Conservation (phyloP, 2,329 filamentous ascomycete genomes). For the Diplocarpon mali region DNA sequence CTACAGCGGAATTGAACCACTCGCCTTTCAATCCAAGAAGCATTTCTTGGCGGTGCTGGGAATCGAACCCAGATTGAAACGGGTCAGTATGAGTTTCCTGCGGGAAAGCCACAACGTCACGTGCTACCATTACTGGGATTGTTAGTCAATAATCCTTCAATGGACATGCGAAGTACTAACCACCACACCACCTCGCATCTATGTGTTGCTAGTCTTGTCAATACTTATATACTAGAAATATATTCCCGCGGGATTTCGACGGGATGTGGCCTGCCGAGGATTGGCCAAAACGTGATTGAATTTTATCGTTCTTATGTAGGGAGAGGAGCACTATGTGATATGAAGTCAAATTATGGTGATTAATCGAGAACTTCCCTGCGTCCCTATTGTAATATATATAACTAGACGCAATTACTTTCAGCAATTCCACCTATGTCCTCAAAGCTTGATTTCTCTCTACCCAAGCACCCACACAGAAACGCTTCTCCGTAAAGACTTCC, state of each 20-base stretch:
- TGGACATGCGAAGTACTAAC: slow-evolving; percentile 1
- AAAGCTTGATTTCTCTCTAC: too few species aligned
- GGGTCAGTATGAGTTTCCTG: slow-evolving; percentile 9
- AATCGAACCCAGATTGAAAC: slow-evolving; percentile 23
- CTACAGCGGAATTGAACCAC: slow-evolving; percentile 6
- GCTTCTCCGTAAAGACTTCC: too few species aligned
- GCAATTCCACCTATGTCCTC: too few species aligned
- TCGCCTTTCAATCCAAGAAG: slow-evolving; percentile 6
- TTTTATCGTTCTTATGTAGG: background rate
- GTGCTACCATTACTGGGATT: slow-evolving; percentile 11
- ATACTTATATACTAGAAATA: background rate
- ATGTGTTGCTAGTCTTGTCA: background rate
- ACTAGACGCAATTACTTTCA: too few species aligned
- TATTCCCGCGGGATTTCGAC: too few species aligned
- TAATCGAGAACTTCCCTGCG: too few species aligned
- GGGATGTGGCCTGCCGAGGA: background rate
- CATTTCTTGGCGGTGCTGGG: slow-evolving; percentile 16
- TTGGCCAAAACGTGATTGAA: background rate
- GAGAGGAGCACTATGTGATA: background rate
- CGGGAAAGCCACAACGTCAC: slow-evolving; percentile 12
- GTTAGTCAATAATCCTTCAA: background rate
- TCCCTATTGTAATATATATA: too few species aligned
- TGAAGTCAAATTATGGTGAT: background rate
- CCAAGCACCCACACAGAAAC: too few species aligned
- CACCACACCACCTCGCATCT: slow-evolving; percentile 5